Evolutionary conservation across 1,284 basidiomycete species (phyloP).

Genomic region (Fistulinella staudtii): DNA sequence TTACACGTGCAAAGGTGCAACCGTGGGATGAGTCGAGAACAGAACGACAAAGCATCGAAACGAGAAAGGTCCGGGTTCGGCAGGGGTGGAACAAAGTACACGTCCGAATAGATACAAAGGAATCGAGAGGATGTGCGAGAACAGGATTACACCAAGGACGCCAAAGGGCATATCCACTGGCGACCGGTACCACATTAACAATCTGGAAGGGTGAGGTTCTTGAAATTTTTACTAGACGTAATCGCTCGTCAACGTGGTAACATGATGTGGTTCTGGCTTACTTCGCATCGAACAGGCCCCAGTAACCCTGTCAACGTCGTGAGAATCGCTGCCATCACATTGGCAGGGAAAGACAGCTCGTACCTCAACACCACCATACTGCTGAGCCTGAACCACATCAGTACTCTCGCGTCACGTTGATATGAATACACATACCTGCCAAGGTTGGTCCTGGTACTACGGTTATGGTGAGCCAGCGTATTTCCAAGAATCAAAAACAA

Average conservation of each 20-base stretch:
- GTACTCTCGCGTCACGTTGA: background rate
- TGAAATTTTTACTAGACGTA: conserved; percentile 51
- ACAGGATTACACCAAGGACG: conserved; percentile 8
- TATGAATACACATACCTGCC: conserved; percentile 55
- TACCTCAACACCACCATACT: conserved; percentile 80
- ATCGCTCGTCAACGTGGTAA: background rate
- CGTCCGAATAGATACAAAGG: conserved; percentile 19
- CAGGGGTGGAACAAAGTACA: conserved; percentile 18
- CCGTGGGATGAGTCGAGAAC: background rate
- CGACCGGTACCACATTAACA: conserved; percentile 30
- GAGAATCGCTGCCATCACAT: conserved; percentile 11
- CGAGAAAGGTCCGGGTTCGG: conserved; percentile 4
- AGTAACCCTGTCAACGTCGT: conserved; percentile 38
- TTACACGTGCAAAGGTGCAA: background rate
- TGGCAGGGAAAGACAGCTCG: conserved; percentile 30
- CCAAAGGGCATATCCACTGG: background rate
- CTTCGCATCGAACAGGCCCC: conserved; percentile 64
- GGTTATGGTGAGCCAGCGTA: conserved; percentile 13
- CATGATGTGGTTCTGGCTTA: conserved; percentile 26
- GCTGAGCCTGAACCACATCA: conserved; percentile 33
- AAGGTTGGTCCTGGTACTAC: conserved; percentile 79
- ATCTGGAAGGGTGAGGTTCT: conserved; percentile 50
- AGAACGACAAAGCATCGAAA: background rate
- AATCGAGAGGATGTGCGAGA: conserved; percentile 1
- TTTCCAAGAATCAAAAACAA: background rate